Evolutionary conservation across 208 protist species (phyloP), one percentile per base, ranked within the genome.

Genomic region (Zelonia costaricensis): DNA sequence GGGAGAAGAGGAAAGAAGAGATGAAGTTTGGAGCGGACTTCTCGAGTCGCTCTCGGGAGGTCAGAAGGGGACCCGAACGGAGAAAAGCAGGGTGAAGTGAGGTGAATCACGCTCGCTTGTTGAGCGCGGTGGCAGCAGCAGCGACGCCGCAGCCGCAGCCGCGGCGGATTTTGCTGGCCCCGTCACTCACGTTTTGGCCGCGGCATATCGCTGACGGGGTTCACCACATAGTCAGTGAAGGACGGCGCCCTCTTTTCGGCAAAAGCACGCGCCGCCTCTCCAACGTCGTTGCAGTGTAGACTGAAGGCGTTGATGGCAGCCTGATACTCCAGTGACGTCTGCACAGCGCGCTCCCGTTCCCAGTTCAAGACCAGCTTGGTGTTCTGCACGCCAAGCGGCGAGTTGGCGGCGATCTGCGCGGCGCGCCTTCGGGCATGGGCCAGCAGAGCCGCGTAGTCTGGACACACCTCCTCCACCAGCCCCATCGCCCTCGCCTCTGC

Each of bases 331-430:
- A 94, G 66, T 16, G 59, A 76, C 38, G 53, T 59, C 61, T 84
- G 59, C 20, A 62, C 52, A 25, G 52, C 40, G n/a, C 66, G 53
- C 55, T 89, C 78, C 22, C 57, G 54, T 39, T 71, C 54, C 69
- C 71, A 78, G 57, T 94, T 91, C 64, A 92, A 31, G 10, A 91
- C 53, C 15, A 83, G 33, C 66, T 94, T 94, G 22, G 82, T 78
- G 46, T 82, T 85, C 54, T 92, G 85, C 39, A 92, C 85, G 10
- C 78, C 80, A 6, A 94, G 61, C 16, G 85, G 80, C 5, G 78
- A 89, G 70, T 85, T 82, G 23, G 60, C 58, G 18, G 85, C 83
- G 23, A 92, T 88, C 10, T 65, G 33, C 8, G 51, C 53, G 0
- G 85, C 85, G 3, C 65, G 63, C 38, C 44, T 62, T 13, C 71